phyloP scores from a whole-genome alignment of 176 grass and related monocot species.

The Luzula sylvatica region DNA sequence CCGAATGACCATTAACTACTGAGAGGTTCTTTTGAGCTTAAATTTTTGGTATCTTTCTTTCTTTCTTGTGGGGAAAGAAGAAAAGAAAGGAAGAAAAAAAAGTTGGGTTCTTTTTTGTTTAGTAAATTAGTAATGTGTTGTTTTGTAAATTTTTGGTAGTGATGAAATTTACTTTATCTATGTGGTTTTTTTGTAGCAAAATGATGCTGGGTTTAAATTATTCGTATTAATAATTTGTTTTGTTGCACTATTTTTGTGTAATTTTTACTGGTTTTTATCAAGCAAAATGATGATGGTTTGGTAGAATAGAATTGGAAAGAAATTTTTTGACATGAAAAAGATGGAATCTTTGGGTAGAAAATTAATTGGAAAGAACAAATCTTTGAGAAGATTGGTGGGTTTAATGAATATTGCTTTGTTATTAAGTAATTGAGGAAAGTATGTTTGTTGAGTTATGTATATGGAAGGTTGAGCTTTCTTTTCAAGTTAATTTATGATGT shows the following conservation, averaged over 20 bases:
- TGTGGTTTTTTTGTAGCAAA: slow-evolving; percentile 12
- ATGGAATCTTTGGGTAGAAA: slow-evolving; percentile 13
- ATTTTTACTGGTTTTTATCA: slow-evolving; percentile 6
- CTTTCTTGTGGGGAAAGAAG: slow-evolving; percentile 1
- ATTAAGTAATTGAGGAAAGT: no score
- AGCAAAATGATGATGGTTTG: slow-evolving; percentile 8
- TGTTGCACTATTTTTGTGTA: neutral
- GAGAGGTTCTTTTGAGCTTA: slow-evolving; percentile 3
- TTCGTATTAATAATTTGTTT: slow-evolving; percentile 5
- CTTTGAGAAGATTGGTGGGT: slow-evolving; percentile 6
- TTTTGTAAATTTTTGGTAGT: slow-evolving; percentile 25
- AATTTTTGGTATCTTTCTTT: neutral
- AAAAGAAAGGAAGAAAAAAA: neutral
- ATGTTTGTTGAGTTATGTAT: no score
- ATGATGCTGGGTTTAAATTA: slow-evolving; percentile 15
- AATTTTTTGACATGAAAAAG: slow-evolving; percentile 5
- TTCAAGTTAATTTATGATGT: no score
- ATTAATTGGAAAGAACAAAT: slow-evolving; percentile 7
- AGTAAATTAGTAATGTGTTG: neutral
- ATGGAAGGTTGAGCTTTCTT: no score
- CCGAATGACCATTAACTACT: neutral
- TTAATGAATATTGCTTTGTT: neutral
- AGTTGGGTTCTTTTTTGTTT: slow-evolving; percentile 19
- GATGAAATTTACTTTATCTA: slow-evolving; percentile 9
- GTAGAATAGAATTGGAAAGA: slow-evolving; percentile 1